Conservation (phyloP, 352 stramenopile species). For the Peronospora tabacina region DNA sequence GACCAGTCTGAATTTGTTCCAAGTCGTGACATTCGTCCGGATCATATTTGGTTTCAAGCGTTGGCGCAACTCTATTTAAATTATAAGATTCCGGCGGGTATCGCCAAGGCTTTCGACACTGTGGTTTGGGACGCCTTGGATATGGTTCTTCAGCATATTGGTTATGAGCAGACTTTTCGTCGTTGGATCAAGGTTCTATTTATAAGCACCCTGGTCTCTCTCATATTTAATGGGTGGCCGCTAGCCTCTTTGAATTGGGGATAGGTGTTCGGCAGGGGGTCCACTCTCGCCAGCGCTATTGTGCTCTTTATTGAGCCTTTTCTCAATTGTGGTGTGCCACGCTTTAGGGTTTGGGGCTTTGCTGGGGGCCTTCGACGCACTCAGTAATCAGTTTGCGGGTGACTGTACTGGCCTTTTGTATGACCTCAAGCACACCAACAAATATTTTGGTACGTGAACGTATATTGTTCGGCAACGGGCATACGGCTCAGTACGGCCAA, state of each 20-base stretch:
- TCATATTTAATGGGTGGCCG: background rate
- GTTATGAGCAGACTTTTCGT: background rate
- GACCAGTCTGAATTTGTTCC: background rate
- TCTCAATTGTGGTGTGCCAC: background rate
- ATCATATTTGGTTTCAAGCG: background rate
- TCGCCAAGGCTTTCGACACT: background rate
- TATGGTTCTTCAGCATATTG: background rate
- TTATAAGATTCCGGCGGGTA: too few species aligned
- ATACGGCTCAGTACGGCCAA: background rate
- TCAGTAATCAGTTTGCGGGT: background rate
- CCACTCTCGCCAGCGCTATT: background rate
- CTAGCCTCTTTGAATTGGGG: background rate
- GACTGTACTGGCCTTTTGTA: background rate
- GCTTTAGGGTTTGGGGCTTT: background rate
- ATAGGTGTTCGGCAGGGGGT: background rate
- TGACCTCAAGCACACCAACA: background rate
- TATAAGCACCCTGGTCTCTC: background rate
- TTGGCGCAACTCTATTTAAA: background rate
- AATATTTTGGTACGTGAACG: background rate
- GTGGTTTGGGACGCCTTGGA: background rate
- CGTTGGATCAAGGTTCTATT: background rate
- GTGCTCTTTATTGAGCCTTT: conserved; percentile 4
- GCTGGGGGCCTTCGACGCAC: background rate
- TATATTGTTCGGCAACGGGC: background rate
- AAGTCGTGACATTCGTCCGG: background rate